phyloP scores from a whole-genome alignment of 208 protist genomes.

The Acanthamoeba healyi region DNA sequence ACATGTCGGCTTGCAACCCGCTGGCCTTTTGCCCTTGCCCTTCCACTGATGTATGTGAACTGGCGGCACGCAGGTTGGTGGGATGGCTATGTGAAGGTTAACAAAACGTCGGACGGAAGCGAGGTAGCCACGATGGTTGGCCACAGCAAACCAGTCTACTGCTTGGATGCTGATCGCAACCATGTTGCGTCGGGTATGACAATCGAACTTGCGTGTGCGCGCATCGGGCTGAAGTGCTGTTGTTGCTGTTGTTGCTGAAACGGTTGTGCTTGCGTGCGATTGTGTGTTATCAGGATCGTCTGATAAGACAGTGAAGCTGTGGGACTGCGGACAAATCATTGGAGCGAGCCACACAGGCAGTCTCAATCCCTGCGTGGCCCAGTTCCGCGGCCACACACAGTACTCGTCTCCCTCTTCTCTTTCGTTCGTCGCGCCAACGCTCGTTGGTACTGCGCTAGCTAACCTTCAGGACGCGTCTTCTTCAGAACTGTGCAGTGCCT shows the following conservation, averaged over 20 bases:
- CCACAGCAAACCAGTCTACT: constrained; percentile 37
- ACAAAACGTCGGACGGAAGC: not conserved
- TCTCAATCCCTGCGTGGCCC: not conserved
- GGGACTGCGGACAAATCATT: not conserved
- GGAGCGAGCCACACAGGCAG: not conserved
- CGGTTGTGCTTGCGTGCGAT: not conserved
- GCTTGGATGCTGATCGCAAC: not conserved
- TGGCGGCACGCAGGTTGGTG: constrained; percentile 25
- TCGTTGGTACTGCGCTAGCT: no score
- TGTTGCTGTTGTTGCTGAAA: no score
- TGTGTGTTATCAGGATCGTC: not conserved
- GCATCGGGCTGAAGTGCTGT: no score
- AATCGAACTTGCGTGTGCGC: not conserved
- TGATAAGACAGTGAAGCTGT: constrained; percentile 43
- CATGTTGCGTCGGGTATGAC: not conserved
- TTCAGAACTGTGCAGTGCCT: constrained; percentile 3
- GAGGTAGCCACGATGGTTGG: constrained; percentile 10
- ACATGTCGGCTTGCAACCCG: no score
- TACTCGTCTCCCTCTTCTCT: not conserved
- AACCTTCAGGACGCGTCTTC: no score
- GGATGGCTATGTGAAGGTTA: constrained; percentile 38
- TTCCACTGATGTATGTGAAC: no score
- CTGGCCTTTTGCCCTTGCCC: no score
- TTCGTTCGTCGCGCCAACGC: not conserved
- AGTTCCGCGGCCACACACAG: constrained; percentile 47